Evolutionary conservation across 1,139 yeast genomes (phyloP).

Genomic region (Kodamaea anthophila): DNA sequence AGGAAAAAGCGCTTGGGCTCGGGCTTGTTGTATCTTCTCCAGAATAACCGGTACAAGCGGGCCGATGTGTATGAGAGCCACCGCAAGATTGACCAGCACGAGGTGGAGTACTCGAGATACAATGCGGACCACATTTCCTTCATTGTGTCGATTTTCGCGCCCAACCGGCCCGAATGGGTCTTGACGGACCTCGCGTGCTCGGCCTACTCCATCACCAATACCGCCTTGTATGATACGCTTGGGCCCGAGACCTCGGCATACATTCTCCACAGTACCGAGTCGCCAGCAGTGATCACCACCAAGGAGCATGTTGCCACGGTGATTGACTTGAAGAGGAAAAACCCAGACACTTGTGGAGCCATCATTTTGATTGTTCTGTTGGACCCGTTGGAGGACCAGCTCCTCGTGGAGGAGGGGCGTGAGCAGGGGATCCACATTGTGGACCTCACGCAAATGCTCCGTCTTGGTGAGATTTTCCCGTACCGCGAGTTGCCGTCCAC

Average conservation of each 20-base stretch:
- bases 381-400: conserved; percentile 17
- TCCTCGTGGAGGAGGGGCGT: conserved; percentile 11
- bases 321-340: conserved; percentile 13
- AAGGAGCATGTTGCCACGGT: conserved; percentile 13
- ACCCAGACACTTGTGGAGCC: conserved; percentile 13
- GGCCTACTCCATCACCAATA: conserved; percentile 19
- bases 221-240: conserved; percentile 23
- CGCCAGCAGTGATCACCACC: conserved; percentile 18
- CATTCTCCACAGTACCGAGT: conserved; percentile 18
- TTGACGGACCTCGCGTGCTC: conserved; percentile 18
- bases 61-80: conserved; percentile 14
- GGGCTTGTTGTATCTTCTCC: conserved; percentile 18
- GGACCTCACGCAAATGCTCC: conserved; percentile 47
- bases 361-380: conserved; percentile 17
- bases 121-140: conserved; percentile 17
- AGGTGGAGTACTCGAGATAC: conserved; percentile 9
- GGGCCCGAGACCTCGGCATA: conserved; percentile 19
- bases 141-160: conserved; percentile 16
- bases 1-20: conserved; percentile 14
- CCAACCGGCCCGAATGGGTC: conserved; percentile 21
- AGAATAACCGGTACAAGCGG: conserved; percentile 15
- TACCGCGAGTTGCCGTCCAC: conserved; percentile 43
- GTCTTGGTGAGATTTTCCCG: conserved; percentile 47
- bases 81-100: conserved; percentile 17
- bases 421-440: conserved; percentile 9